phyloP scores from a whole-genome alignment of 2,329 filamentous ascomycete species.

The Cytospora mali region DNA sequence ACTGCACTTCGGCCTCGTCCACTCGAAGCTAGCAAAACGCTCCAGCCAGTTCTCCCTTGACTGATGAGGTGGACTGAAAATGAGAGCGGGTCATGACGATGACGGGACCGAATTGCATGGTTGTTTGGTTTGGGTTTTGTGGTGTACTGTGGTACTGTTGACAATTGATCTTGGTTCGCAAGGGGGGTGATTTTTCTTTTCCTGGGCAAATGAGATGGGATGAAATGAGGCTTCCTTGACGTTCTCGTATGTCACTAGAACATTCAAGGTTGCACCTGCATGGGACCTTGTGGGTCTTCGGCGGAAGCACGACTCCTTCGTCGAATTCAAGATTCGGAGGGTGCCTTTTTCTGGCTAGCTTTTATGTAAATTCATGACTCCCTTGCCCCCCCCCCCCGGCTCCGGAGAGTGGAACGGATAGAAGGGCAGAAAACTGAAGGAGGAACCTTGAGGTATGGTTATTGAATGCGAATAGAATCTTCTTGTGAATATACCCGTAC shows the following conservation, averaged over 20 bases:
- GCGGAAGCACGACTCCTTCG: not conserved
- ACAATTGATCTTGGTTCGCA: slow-evolving; percentile 14
- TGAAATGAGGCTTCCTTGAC: not conserved
- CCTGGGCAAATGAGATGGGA: not conserved
- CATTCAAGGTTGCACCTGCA: too few species aligned
- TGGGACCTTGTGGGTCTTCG: not conserved
- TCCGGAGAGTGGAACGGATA: not conserved
- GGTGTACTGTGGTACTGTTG: slow-evolving; percentile 4
- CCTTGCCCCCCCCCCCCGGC: not conserved
- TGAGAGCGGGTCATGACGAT: slow-evolving; percentile 12
- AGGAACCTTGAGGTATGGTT: not conserved
- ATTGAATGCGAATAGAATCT: not conserved
- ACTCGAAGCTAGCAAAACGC: slow-evolving; percentile 7
- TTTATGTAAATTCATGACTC: not conserved
- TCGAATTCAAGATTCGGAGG: slow-evolving; percentile 2
- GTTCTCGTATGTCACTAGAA: too few species aligned
- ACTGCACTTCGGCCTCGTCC: not conserved
- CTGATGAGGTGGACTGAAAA: slow-evolving; percentile 4
- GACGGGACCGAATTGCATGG: slow-evolving; percentile 4
- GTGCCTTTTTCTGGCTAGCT: slow-evolving; percentile 15
- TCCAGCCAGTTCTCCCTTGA: slow-evolving; percentile 14
- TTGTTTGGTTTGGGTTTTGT: slow-evolving; percentile 14
- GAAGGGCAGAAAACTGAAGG: too few species aligned
- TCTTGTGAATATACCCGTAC: not conserved
- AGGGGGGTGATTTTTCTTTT: not conserved